Conservation (phyloP, 1,139 yeast species). For the Saccharomyces hybrid region DNA sequence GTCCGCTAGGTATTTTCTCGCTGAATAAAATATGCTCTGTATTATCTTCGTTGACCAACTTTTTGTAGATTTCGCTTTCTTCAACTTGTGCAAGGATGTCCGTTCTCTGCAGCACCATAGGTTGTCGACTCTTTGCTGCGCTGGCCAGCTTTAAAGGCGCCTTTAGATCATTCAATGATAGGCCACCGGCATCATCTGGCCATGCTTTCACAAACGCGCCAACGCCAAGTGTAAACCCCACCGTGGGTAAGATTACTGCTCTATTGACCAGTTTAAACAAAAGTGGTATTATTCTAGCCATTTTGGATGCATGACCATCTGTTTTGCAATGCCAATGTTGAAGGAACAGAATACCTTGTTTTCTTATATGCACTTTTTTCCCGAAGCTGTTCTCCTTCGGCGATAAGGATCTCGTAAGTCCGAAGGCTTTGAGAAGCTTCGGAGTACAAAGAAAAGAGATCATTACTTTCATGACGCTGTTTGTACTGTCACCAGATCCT, state of each 20-base stretch:
- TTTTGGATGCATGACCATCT: not conserved
- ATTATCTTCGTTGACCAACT: conserved; percentile 11
- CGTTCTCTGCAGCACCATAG: conserved; percentile 17
- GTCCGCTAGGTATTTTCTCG: conserved; percentile 50
- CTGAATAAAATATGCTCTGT: conserved; percentile 23
- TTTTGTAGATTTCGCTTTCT: conserved; percentile 12
- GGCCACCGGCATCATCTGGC: conserved; percentile 26
- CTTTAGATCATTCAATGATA: conserved; percentile 17
- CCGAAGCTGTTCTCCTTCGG: not conserved
- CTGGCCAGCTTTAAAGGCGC: not conserved
- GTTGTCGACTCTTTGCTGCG: conserved; percentile 6
- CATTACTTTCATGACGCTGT: not conserved
- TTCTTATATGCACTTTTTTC: not conserved
- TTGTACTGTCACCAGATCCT: not conserved
- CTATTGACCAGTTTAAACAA: conserved; percentile 12
- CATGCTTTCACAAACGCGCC: conserved; percentile 27
- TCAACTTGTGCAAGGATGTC: conserved; percentile 22
- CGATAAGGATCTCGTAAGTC: not conserved
- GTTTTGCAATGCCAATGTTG: too few species aligned
- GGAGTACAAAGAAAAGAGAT: not conserved
- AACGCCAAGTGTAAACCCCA: conserved; percentile 28
- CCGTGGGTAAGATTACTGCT: conserved; percentile 22
- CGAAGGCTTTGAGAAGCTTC: not conserved
- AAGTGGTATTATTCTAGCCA: not conserved
- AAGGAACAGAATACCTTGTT: too few species aligned